phyloP scores from a whole-genome alignment of 2,329 filamentous ascomycete genomes.

The Tetracladium maxilliforme region DNA sequence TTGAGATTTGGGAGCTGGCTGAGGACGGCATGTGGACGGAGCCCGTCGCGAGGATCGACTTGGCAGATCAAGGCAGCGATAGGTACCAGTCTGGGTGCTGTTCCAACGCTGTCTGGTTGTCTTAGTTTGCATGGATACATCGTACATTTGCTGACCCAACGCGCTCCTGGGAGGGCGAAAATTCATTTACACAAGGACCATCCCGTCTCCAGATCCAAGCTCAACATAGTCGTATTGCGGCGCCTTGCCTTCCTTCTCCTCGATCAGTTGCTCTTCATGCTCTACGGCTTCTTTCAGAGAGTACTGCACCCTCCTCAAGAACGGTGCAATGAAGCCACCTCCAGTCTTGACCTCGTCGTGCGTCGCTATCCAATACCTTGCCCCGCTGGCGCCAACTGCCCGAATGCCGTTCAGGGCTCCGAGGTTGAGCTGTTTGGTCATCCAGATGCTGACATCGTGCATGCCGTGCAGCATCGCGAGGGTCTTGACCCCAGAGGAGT shows the following conservation, averaged over 20 bases:
- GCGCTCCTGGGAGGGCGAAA: no score
- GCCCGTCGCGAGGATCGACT: no score
- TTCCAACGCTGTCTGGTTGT: no score
- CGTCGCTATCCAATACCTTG: slow-evolving; percentile 50
- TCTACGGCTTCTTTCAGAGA: slow-evolving; percentile 25
- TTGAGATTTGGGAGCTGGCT: slow-evolving; percentile 6
- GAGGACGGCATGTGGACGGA: no score
- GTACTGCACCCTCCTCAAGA: slow-evolving; percentile 29
- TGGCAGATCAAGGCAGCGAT: no score
- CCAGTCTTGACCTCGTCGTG: slow-evolving; percentile 51
- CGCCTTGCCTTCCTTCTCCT: no score
- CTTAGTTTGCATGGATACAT: no score
- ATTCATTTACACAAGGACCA: no score
- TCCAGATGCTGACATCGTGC: slow-evolving; percentile 38
- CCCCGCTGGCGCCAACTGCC: slow-evolving; percentile 33
- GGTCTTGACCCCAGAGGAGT: slow-evolving; percentile 26
- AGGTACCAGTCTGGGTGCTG: no score
- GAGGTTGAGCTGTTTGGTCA: slow-evolving; percentile 43
- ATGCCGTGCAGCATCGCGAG: slow-evolving; percentile 50
- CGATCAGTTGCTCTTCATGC: slow-evolving; percentile 19
- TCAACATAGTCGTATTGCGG: no score
- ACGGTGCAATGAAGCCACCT: slow-evolving; percentile 36
- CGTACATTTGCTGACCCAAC: no score
- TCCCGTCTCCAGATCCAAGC: no score
- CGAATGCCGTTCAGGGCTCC: slow-evolving; percentile 46